Conservation (phyloP, 2,329 filamentous ascomycete species). For the Aureobasidium musti region DNA sequence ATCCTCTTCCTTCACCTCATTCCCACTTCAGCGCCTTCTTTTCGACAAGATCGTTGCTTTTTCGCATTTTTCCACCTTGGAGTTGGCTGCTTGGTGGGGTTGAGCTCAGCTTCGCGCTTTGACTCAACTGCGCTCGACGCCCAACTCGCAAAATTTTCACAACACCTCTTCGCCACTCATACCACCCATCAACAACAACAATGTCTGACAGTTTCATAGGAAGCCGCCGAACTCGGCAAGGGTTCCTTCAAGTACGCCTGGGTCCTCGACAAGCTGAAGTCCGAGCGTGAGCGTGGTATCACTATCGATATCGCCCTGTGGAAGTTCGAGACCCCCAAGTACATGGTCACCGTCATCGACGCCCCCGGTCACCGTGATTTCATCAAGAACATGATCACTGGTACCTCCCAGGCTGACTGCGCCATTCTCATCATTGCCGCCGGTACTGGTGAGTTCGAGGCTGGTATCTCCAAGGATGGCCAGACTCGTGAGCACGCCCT, state of each 20-base stretch:
- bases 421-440: conserved; percentile 99
- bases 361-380: conserved; percentile 99
- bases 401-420: conserved; percentile 99
- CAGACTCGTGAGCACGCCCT: conserved; percentile 99
- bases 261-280: conserved; percentile 99
- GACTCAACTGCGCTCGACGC: conserved; percentile 22
- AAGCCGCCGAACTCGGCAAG: conserved; percentile 99
- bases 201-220: conserved; percentile 54
- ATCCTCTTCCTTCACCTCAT: conserved; percentile 23
- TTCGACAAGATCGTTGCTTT: neutral
- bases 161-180: conserved; percentile 37
- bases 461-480: conserved; percentile 99
- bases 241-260: conserved; percentile 99
- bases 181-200: conserved; percentile 6
- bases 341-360: conserved; percentile 96
- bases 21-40: conserved; percentile 27
- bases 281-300: conserved; percentile 99
- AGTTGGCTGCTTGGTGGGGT: conserved; percentile 33
- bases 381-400: conserved; percentile 99
- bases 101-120: conserved; percentile 30
- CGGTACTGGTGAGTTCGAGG: conserved; percentile 99
- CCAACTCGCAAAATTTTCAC: conserved; percentile 20
- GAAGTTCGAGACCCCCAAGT: conserved; percentile 99
- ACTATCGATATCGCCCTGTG: conserved; percentile 99
- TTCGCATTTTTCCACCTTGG: conserved; percentile 20